Evolutionary conservation across 2,329 filamentous ascomycete species (phyloP), one percentile per base, ranked within the genome.

Genomic region (Conoideocrella luteorostrata): DNA sequence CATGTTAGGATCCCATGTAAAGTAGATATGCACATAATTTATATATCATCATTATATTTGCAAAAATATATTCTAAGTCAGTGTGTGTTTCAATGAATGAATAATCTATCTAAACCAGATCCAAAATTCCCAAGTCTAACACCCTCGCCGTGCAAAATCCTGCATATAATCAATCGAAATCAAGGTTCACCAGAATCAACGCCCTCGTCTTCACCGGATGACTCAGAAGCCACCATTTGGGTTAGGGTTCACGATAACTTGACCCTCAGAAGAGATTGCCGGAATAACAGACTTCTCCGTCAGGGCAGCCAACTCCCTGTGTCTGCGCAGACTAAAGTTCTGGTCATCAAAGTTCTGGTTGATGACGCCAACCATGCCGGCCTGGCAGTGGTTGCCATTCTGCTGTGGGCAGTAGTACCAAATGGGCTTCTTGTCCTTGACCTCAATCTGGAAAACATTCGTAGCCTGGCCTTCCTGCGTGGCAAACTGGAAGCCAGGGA

Each of bases 371-470:
- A 67, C 64, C 70, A 71, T 72, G 50, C 69, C 69, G 10, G 56
- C 62, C 50, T 70, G 64, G 65, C 72, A 77, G 54, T 75, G 72
- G 50, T 55, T 52, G 17, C 61, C 65, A 17, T 46, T 53, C 33
- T 59, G 61, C 59, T 71, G 68, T 12, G 63, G 60, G 52, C 67
- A 69, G 61, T 70, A 70, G 56, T 67, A 67, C 62, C 68, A 70
- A 51, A 70, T 63, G 39, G 70, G 66, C 38, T 58, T 56, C 41
- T 56, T 55, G 52, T 70, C 58, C 50, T 64, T 54, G n/a, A 72
- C 60, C 6, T 64, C 61, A 21, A 73, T 54, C 53, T 67, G 66
- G 60, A 73, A 74, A 35, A 71, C 68, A 20, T 69, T 51, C 6
- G 45, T 48, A n/a, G 60, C 56, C 56, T 70, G 64, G 36, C 59